Conservation (phyloP, 2,329 filamentous ascomycete species). For the Colletotrichum horii region DNA sequence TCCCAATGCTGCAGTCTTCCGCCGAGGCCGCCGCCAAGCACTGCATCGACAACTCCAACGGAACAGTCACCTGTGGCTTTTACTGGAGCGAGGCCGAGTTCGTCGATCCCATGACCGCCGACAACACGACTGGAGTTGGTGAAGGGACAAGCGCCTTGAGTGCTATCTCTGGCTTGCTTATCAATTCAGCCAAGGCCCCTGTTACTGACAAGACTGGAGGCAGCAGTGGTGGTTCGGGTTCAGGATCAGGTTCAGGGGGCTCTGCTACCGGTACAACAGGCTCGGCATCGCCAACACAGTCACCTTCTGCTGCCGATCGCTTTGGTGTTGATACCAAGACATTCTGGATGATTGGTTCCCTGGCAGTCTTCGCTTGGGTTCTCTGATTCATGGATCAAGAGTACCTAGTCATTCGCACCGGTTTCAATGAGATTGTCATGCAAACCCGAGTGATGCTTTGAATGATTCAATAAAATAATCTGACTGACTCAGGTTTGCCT, state of each 20-base stretch:
- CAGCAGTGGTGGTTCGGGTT: background rate
- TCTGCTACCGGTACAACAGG: background rate
- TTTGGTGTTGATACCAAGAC: background rate
- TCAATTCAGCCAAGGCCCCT: constrained; percentile 23
- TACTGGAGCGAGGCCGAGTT: constrained; percentile 43
- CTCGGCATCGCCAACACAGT: background rate
- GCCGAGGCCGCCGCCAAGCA: constrained; percentile 52
- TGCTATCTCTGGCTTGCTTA: constrained; percentile 45
- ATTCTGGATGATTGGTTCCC: background rate
- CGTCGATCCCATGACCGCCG: constrained; percentile 42
- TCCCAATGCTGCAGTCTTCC: constrained; percentile 49
- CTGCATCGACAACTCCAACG: constrained; percentile 50
- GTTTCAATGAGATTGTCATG: background rate
- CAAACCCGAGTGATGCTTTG: background rate
- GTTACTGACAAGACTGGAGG: background rate
- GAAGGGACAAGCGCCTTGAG: constrained; percentile 51
- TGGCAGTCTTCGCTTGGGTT: background rate
- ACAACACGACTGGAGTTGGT: constrained; percentile 51
- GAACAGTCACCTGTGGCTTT: constrained; percentile 49
- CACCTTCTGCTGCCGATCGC: background rate
- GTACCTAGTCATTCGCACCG: rapidly evolving
- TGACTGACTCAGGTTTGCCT: background rate
- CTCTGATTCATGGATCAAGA: background rate
- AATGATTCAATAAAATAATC: background rate
- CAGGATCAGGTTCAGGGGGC: background rate